These are phyloP conservation scores for Henckelia pumila DNA, from an alignment of 257 asterid species.

Conservation along the genomic window DNA sequence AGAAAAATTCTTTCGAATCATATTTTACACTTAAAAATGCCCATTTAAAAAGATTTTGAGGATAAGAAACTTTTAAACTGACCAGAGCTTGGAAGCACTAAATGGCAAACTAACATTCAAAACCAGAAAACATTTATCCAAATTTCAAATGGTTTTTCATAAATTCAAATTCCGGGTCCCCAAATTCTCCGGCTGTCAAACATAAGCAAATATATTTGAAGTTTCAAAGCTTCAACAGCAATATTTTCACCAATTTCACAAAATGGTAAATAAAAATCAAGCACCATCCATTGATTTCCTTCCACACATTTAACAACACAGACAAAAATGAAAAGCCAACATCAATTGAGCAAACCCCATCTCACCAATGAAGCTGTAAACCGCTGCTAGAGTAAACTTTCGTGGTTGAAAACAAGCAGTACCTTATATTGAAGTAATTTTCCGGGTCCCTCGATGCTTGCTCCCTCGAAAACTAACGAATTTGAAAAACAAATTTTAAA, in stretches of 20 bases:
- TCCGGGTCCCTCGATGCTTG: conserved; percentile 97
- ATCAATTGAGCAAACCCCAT: conserved; percentile 5
- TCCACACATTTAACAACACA: background rate
- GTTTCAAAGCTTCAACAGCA: background rate
- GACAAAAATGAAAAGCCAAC: background rate
- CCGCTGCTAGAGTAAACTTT: background rate
- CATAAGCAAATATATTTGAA: background rate
- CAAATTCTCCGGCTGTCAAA: background rate
- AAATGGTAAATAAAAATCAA: background rate
- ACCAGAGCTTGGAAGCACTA: conserved; percentile 9
- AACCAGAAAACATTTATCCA: background rate
- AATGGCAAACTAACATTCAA: conserved; percentile 5
- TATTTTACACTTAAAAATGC: background rate
- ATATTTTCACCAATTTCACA: background rate
- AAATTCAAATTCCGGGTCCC: background rate
- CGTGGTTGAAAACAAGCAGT: conserved; percentile 17
- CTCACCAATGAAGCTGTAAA: conserved; percentile 19
- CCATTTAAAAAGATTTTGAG: background rate
- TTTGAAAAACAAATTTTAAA: conserved; percentile 10
- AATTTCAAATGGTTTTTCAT: background rate
- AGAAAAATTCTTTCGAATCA: background rate
- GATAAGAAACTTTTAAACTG: background rate
- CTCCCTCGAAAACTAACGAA: conserved; percentile 75
- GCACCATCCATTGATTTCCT: conserved; percentile 7
- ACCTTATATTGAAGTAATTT: conserved; percentile 95